These are phyloP conservation scores for Fusarium phyllophilum DNA, from an alignment of 2,329 filamentous ascomycete species.

Conservation along the genomic window DNA sequence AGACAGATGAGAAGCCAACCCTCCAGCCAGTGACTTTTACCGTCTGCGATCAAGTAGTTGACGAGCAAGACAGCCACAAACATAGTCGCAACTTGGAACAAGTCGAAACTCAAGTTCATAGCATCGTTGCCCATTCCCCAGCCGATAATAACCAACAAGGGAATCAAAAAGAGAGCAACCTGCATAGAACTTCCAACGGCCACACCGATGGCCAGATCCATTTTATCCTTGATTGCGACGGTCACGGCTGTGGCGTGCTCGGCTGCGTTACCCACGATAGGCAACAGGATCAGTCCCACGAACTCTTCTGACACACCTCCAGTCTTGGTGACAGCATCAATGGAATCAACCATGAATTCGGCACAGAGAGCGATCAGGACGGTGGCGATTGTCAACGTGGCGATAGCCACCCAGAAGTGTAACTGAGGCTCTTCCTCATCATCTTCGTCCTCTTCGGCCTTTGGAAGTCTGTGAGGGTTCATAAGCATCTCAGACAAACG, in stretches of 20 bases:
- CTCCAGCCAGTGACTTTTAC: constrained; percentile 85
- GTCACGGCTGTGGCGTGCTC: constrained; percentile 85
- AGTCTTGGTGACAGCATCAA: constrained; percentile 71
- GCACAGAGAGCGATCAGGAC: constrained; percentile 84
- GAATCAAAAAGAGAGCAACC: constrained; percentile 82
- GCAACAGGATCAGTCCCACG: constrained; percentile 81
- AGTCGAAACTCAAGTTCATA: constrained; percentile 87
- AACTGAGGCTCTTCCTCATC: constrained; percentile 77
- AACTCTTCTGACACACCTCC: constrained; percentile 76
- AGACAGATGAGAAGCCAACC: constrained; percentile 79
- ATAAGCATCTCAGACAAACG: constrained; percentile 58
- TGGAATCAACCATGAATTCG: constrained; percentile 80
- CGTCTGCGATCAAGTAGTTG: constrained; percentile 87
- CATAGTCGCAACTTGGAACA: constrained; percentile 86
- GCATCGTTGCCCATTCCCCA: constrained; percentile 77
- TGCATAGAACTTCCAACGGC: constrained; percentile 84
- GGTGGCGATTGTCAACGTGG: constrained; percentile 77
- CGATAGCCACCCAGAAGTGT: constrained; percentile 75
- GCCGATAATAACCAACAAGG: constrained; percentile 78
- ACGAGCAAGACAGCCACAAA: constrained; percentile 87
- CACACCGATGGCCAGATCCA: constrained; percentile 84
- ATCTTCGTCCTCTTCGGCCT: constrained; percentile 68
- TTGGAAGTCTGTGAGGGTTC: constrained; percentile 50
- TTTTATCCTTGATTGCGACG: constrained; percentile 85
- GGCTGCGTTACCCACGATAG: constrained; percentile 85